A percentile compares a stretch with the other conserved stretches of the same genome.
Conservation (phyloP, 2,329 filamentous ascomycete species). For the Clonostachys solani region DNA sequence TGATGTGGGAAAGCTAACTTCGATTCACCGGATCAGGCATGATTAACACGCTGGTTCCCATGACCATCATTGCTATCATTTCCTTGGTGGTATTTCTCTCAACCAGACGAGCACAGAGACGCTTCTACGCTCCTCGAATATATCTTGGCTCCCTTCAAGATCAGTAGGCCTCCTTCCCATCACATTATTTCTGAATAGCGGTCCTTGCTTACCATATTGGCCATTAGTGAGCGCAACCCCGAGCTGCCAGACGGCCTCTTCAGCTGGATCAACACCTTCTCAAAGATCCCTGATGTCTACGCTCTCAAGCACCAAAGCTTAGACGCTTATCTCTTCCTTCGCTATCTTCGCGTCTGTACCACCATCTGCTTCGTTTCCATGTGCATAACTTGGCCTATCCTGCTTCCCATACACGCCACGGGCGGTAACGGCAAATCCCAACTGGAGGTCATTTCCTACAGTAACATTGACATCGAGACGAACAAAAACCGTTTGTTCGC, state of each 20-base stretch:
- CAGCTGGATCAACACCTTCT: conserved; percentile 59
- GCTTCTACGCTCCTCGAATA: conserved; percentile 52
- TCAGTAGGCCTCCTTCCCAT: conserved; percentile 30
- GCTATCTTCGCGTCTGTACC: conserved; percentile 74
- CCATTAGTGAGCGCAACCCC: conserved; percentile 47
- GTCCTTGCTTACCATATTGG: neutral
- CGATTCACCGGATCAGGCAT: conserved; percentile 17
- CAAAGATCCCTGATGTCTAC: conserved; percentile 66
- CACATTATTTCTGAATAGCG: neutral
- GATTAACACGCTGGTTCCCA: conserved; percentile 48
- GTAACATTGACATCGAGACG: conserved; percentile 39
- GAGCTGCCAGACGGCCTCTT: conserved; percentile 50
- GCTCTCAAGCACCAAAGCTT: conserved; percentile 82
- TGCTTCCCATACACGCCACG: conserved; percentile 80
- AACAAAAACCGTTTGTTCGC: conserved; percentile 68
- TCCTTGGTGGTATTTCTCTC: conserved; percentile 48
- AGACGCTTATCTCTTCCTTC: conserved; percentile 83
- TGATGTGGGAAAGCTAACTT: too few relatives aligned
- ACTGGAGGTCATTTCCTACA: conserved; percentile 43
- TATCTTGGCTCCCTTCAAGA: conserved; percentile 42
- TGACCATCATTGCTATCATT: conserved; percentile 39
- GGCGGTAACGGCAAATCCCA: conserved; percentile 63
- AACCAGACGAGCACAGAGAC: conserved; percentile 38
- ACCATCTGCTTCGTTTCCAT: conserved; percentile 78
- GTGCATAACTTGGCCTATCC: conserved; percentile 77